Conservation (phyloP, 768 basidiomycete species). For the Psilocybe cubensis region DNA sequence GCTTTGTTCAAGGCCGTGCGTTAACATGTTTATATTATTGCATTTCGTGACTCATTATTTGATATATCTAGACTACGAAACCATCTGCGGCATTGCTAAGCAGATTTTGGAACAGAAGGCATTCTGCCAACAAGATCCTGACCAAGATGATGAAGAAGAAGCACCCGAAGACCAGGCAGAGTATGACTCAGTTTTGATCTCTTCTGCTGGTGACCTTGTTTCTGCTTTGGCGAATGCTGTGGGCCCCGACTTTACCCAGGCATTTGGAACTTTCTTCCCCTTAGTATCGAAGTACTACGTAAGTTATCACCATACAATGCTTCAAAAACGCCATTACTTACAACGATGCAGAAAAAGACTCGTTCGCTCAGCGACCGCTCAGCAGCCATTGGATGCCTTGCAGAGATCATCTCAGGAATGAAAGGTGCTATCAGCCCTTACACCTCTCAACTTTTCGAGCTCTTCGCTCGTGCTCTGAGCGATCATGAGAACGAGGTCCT, state of each 20-base stretch:
- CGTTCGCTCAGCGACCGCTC: constrained; percentile 92
- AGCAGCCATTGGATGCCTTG: constrained; percentile 89
- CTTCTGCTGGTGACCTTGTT: constrained; percentile 93
- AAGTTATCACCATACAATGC: constrained; percentile 31
- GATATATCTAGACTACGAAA: constrained; percentile 62
- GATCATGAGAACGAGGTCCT: constrained; percentile 93
- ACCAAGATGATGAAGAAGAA: constrained; percentile 86
- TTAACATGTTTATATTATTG: neutral
- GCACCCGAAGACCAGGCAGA: constrained; percentile 91
- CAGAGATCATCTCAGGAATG: constrained; percentile 94
- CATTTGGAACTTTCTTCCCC: constrained; percentile 87
- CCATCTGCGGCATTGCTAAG: constrained; percentile 78
- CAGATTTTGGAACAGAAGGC: constrained; percentile 94
- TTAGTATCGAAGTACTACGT: constrained; percentile 93
- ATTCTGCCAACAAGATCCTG: constrained; percentile 94
- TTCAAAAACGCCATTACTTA: neutral
- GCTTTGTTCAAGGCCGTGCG: constrained; percentile 79
- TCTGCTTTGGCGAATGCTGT: constrained; percentile 84
- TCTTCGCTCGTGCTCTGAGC: constrained; percentile 81
- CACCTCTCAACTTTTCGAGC: constrained; percentile 79
- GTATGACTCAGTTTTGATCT: constrained; percentile 94
- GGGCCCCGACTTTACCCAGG: constrained; percentile 81
- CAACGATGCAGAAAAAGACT: constrained; percentile 66
- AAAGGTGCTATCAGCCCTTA: constrained; percentile 84
- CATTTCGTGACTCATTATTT: constrained; percentile 9